These are phyloP conservation scores for Geotrichum candidum DNA, from an alignment of 1,139 yeast species.

Conservation along the genomic window DNA sequence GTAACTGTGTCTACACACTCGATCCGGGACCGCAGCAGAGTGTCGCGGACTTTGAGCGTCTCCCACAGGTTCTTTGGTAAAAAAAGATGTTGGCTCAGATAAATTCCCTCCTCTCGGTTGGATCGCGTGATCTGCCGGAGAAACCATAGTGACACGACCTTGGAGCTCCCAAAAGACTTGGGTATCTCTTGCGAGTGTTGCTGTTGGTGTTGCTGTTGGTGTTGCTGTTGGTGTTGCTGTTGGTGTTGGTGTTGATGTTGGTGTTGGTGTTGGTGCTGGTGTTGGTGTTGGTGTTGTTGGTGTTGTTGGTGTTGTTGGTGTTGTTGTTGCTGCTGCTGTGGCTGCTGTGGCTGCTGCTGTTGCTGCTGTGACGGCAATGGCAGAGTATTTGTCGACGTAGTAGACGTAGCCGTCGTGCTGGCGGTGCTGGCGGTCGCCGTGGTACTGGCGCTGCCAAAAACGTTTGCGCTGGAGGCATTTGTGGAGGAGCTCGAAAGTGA, in stretches of 20 bases:
- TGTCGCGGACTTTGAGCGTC: conserved; percentile 19
- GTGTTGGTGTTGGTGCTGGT: background rate
- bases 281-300: background rate
- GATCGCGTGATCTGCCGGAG: background rate
- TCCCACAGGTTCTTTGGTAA: conserved; percentile 25
- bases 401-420: background rate
- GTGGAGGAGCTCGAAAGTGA: background rate
- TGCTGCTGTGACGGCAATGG: background rate
- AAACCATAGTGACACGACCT: background rate
- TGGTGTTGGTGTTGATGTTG: background rate
- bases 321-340: background rate
- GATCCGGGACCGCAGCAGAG: conserved; percentile 22
- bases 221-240: too few species aligned
- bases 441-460: background rate
- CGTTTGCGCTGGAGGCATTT: background rate
- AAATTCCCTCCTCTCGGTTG: conserved; percentile 20
- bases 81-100: conserved; percentile 22
- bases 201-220: background rate
- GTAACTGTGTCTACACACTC: conserved; percentile 22
- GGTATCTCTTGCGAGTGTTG: background rate
- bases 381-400: background rate
- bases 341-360: background rate
- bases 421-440: background rate
- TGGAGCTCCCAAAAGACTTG: background rate
- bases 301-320: background rate